A percentile compares a stretch with the other conserved stretches of the same genome.
Evolutionary conservation across 2,329 filamentous ascomycete species (phyloP).

Genomic region (Dactylellina haptotyla): DNA sequence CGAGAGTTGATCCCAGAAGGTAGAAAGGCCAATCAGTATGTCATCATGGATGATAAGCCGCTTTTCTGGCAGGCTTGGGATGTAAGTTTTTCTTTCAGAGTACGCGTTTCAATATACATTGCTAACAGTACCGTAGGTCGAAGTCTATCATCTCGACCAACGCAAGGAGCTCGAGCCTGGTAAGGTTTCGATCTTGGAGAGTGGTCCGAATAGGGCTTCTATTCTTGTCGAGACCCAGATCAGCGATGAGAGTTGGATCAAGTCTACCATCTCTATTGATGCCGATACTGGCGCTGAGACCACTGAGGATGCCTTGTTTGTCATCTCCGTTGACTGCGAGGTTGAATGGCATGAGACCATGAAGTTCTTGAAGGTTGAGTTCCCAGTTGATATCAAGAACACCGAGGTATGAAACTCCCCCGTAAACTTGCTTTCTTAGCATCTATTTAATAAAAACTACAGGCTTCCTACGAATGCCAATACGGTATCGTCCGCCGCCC

Average conservation of each 20-base stretch:
- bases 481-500: constrained; percentile 88
- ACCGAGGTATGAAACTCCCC: constrained; percentile 78
- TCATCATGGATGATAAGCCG: constrained; percentile 91
- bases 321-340: constrained; percentile 81
- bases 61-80: constrained; percentile 57
- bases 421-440: too few relatives aligned
- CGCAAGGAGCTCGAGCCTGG: constrained; percentile 77
- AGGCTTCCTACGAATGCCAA: constrained; percentile 80
- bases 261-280: constrained; percentile 82
- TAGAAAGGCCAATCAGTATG: constrained; percentile 85
- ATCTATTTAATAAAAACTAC: neutral
- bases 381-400: constrained; percentile 89
- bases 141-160: constrained; percentile 92
- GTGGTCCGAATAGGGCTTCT: constrained; percentile 78
- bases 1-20: constrained; percentile 80
- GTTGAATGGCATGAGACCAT: constrained; percentile 98
- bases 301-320: constrained; percentile 72
- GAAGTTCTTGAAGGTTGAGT: constrained; percentile 99
- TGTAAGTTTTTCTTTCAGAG: constrained; percentile 63
- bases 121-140: constrained; percentile 86
- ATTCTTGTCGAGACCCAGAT: constrained; percentile 86
- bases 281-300: constrained; percentile 64
- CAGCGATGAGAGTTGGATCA: constrained; percentile 84
- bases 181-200: constrained; percentile 76
- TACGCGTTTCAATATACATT: constrained; percentile 68